A percentile compares a stretch with the other conserved stretches of the same genome.
Evolutionary conservation across 2,329 filamentous ascomycete species (phyloP).

Genomic region (Knufia fluminis): DNA sequence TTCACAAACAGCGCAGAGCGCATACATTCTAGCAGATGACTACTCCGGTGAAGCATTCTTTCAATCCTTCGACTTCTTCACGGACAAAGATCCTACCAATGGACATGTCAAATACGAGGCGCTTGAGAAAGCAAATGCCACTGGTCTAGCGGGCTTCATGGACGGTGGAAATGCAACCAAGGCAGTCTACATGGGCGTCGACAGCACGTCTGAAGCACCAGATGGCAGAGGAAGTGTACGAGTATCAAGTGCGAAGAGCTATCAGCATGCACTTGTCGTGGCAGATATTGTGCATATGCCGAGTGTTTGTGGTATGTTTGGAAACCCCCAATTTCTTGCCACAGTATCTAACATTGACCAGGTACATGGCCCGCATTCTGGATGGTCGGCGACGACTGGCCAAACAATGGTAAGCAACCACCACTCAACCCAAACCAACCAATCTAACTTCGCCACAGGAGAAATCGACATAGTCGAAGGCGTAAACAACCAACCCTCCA

Average conservation of each 20-base stretch:
- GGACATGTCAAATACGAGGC: conserved; percentile 44
- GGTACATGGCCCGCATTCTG: conserved; percentile 41
- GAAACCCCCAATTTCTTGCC: background rate
- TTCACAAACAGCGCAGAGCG: conserved; percentile 17
- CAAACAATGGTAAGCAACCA: background rate
- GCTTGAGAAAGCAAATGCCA: conserved; percentile 30
- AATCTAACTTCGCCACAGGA: conserved; percentile 20
- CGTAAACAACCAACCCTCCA: conserved; percentile 37
- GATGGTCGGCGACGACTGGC: conserved; percentile 20
- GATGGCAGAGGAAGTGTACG: conserved; percentile 37
- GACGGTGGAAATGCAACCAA: conserved; percentile 27
- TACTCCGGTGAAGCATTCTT: conserved; percentile 42
- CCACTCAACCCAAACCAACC: background rate
- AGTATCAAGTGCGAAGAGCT: conserved; percentile 36
- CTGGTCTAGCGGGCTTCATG: conserved; percentile 26
- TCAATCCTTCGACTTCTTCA: conserved; percentile 42
- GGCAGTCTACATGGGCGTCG: conserved; percentile 37
- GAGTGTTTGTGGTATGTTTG: conserved; percentile 37
- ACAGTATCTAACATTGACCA: background rate
- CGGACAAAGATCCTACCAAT: conserved; percentile 38
- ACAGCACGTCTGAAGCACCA: conserved; percentile 27
- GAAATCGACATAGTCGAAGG: conserved; percentile 48
- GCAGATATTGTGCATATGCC: conserved; percentile 42
- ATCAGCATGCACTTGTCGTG: conserved; percentile 39
- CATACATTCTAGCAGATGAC: conserved; percentile 32